These are phyloP conservation scores for Datisca glomerata DNA, from an alignment of 306 rosid genomes.

Conservation along the genomic window DNA sequence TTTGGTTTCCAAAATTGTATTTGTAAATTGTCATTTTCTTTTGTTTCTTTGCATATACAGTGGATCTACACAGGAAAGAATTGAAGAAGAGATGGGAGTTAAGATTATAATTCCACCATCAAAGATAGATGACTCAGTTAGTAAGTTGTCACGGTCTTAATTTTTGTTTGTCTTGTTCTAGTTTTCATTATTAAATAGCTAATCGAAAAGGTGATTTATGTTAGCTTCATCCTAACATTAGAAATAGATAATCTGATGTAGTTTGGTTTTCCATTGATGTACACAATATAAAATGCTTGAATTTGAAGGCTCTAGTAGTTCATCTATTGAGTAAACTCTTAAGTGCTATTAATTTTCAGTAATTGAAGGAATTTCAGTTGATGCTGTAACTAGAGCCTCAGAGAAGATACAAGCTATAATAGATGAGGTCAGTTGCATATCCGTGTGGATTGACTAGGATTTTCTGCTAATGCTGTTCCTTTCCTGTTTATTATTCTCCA, in stretches of 20 bases:
- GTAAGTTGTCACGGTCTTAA: conserved; percentile 37
- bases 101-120: conserved; percentile 60
- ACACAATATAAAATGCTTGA: too few species aligned
- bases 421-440: conserved; percentile 50
- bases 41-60: conserved; percentile 27
- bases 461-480: not conserved
- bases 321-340: not conserved
- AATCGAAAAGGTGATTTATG: too few species aligned
- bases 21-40: conserved; percentile 13
- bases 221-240: too few species aligned
- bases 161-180: conserved; percentile 1
- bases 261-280: too few species aligned
- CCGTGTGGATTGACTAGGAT: conserved; percentile 11
- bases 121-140: conserved; percentile 41
- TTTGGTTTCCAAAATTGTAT: conserved; percentile 5
- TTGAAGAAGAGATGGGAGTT: conserved; percentile 73
- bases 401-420: conserved; percentile 57
- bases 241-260: too few species aligned
- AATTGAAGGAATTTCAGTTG: conserved; percentile 63
- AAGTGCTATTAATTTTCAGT: conserved; percentile 27
- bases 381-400: conserved; percentile 54
- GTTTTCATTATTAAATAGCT: too few species aligned
- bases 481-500: not conserved
- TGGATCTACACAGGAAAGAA: conserved; percentile 54
- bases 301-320: too few species aligned